These are phyloP conservation scores for Diaporthe sp. DNA, from an alignment of 2,329 filamentous ascomycete genomes.

Conservation along the genomic window DNA sequence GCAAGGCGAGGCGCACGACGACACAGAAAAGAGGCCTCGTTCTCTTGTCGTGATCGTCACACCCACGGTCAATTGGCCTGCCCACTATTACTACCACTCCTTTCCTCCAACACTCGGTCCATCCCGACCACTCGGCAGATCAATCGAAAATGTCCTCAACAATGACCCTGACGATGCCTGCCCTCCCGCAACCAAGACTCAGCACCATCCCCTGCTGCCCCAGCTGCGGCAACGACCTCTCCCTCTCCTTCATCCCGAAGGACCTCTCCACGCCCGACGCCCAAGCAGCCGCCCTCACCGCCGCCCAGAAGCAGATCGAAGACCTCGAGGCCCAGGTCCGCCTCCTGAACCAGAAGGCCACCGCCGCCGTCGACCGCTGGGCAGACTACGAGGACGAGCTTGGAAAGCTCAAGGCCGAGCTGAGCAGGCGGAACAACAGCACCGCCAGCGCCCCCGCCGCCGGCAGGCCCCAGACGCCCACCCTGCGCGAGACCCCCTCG, in stretches of 20 bases:
- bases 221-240: slow-evolving; percentile 61
- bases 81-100: neutral
- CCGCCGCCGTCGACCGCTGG: slow-evolving; percentile 73
- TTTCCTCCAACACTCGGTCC: neutral
- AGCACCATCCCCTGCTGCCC: slow-evolving; percentile 58
- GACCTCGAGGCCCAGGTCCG: slow-evolving; percentile 80
- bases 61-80: neutral
- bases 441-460: neutral
- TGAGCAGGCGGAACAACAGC: slow-evolving; percentile 42
- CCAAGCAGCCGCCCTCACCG: slow-evolving; percentile 58
- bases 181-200: slow-evolving; percentile 42
- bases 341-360: slow-evolving; percentile 78
- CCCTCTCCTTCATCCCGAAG: slow-evolving; percentile 48
- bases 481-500: slow-evolving; percentile 25
- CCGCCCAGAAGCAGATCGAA: slow-evolving; percentile 71
- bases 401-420: slow-evolving; percentile 63
- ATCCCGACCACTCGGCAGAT: neutral
- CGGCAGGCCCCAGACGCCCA: slow-evolving; percentile 32
- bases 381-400: slow-evolving; percentile 88
- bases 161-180: slow-evolving; percentile 52
- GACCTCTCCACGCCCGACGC: slow-evolving; percentile 53
- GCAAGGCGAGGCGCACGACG: neutral
- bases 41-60: neutral
- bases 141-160: slow-evolving; percentile 44
- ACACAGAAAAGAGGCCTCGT: slow-evolving; percentile 12